Percentiles rank a stretch among this genome's conserved stretches.
phyloP scores from a whole-genome alignment of 495 filamentous ascomycete genomes.

The Copromyces sp. region DNA sequence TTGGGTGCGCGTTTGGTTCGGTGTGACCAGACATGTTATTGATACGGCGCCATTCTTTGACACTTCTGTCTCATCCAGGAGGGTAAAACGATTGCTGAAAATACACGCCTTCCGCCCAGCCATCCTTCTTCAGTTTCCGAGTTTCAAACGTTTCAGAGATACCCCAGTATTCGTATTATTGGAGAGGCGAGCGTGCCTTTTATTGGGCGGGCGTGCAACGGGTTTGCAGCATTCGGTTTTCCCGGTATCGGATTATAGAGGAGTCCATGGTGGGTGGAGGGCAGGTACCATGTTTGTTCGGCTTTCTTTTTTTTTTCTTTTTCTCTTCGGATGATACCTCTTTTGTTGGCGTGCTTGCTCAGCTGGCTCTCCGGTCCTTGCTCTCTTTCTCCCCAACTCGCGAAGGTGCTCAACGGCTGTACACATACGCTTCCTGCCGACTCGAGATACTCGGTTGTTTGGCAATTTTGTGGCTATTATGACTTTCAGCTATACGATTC shows the following conservation, averaged over 20 bases:
- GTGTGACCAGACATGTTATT: neutral
- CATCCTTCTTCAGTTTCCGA: slow-evolving; percentile 12
- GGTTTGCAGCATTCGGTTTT: slow-evolving; percentile 11
- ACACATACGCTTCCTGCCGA: neutral
- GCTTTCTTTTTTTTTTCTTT: neutral
- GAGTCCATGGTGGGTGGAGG: slow-evolving; percentile 15
- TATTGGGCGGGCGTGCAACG: slow-evolving; percentile 6
- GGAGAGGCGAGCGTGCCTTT: slow-evolving; percentile 17
- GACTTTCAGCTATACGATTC: neutral
- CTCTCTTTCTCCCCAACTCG: neutral
- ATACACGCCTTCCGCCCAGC: neutral
- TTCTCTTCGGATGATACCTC: slow-evolving; percentile 12
- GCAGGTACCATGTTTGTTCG: neutral
- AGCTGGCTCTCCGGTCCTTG: neutral
- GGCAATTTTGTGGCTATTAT: neutral
- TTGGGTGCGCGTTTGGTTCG: neutral
- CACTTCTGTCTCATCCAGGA: neutral
- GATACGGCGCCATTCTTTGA: neutral
- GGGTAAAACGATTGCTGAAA: neutral
- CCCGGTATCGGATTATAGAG: slow-evolving; percentile 17
- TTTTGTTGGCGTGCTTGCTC: slow-evolving; percentile 2
- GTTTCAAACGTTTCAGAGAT: slow-evolving; percentile 13
- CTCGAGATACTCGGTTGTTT: neutral
- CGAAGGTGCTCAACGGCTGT: neutral
- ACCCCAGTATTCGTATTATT: slow-evolving; percentile 12